Evolutionary conservation across 78 protist genomes (phyloP).

Genomic region (Dictyostelium capitatum): DNA sequence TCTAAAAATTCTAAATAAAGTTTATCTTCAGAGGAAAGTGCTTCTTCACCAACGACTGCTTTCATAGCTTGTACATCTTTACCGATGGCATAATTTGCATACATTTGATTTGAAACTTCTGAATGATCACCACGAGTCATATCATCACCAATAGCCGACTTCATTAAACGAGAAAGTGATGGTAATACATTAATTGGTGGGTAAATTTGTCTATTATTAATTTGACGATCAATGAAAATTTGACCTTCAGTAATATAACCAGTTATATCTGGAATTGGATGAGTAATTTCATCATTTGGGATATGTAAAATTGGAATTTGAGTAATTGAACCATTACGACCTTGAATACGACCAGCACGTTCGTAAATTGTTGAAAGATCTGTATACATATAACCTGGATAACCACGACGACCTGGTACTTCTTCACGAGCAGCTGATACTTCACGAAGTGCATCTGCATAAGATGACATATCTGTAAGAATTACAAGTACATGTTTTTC

Average conservation of each 20-base stretch:
- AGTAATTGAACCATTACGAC: constrained; percentile 99
- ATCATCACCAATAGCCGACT: constrained; percentile 97
- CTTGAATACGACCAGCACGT: constrained; percentile 99
- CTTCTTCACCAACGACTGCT: constrained; percentile 99
- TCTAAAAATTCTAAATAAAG: constrained; percentile 98
- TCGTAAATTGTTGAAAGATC: constrained; percentile 99
- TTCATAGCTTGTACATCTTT: constrained; percentile 99
- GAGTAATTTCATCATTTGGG: constrained; percentile 99
- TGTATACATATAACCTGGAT: constrained; percentile 99
- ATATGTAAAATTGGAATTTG: constrained; percentile 99
- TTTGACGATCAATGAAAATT: constrained; percentile 98
- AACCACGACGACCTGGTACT: constrained; percentile 99
- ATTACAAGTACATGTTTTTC: constrained; percentile 99
- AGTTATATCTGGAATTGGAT: constrained; percentile 99
- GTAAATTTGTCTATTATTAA: constrained; percentile 97
- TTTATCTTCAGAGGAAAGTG: constrained; percentile 97
- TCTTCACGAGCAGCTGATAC: constrained; percentile 98
- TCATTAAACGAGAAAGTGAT: constrained; percentile 99
- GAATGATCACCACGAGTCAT: constrained; percentile 99
- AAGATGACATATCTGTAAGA: constrained; percentile 99
- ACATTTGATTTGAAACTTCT: constrained; percentile 99
- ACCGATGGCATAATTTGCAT: constrained; percentile 99
- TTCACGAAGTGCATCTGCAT: constrained; percentile 99
- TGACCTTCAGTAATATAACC: constrained; percentile 99
- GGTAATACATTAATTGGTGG: constrained; percentile 99